A percentile compares a stretch with the other conserved stretches of the same genome.
These are phyloP conservation scores for Thielaviopsis euricoi DNA, from an alignment of 2,329 filamentous ascomycete species.

Conservation along the genomic window DNA sequence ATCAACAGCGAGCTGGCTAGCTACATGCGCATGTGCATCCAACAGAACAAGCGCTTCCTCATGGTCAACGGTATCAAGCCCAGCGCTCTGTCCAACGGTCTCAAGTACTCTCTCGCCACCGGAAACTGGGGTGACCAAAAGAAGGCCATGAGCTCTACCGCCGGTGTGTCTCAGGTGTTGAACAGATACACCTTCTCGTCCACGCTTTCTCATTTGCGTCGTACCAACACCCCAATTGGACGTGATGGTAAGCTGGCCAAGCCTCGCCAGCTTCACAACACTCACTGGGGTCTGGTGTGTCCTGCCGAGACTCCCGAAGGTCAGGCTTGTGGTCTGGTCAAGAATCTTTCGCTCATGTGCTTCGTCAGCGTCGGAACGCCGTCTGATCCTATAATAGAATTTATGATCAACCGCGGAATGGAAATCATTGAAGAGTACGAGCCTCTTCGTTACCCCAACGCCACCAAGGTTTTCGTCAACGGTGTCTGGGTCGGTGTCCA, in stretches of 20 bases:
- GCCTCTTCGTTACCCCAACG: slow-evolving; percentile 67
- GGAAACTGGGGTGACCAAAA: slow-evolving; percentile 99
- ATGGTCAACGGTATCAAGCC: slow-evolving; percentile 81
- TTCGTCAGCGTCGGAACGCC: slow-evolving; percentile 93
- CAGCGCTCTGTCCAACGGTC: slow-evolving; percentile 75
- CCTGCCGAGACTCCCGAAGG: slow-evolving; percentile 96
- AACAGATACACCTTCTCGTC: slow-evolving; percentile 97
- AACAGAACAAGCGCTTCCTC: slow-evolving; percentile 78
- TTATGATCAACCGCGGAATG: slow-evolving; percentile 93
- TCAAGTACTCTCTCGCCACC: slow-evolving; percentile 93
- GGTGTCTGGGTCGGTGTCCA: slow-evolving; percentile 97
- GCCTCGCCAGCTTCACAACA: slow-evolving; percentile 93
- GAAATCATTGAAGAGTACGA: slow-evolving; percentile 94
- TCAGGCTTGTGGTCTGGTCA: slow-evolving; percentile 94
- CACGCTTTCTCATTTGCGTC: slow-evolving; percentile 85
- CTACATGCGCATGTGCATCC: slow-evolving; percentile 83
- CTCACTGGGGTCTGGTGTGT: slow-evolving; percentile 94
- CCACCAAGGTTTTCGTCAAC: slow-evolving; percentile 96
- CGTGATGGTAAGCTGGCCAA: slow-evolving; percentile 97
- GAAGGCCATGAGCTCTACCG: slow-evolving; percentile 87
- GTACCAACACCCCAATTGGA: slow-evolving; percentile 94
- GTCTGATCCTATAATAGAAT: slow-evolving; percentile 77
- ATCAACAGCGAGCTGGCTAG: slow-evolving; percentile 81
- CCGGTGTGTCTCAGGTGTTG: slow-evolving; percentile 93
- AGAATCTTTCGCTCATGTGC: slow-evolving; percentile 95